Evolutionary conservation across 192 early-diverging fungal genomes (phyloP), one percentile per base, ranked within the genome.

Genomic region (Coemansia sp.): DNA sequence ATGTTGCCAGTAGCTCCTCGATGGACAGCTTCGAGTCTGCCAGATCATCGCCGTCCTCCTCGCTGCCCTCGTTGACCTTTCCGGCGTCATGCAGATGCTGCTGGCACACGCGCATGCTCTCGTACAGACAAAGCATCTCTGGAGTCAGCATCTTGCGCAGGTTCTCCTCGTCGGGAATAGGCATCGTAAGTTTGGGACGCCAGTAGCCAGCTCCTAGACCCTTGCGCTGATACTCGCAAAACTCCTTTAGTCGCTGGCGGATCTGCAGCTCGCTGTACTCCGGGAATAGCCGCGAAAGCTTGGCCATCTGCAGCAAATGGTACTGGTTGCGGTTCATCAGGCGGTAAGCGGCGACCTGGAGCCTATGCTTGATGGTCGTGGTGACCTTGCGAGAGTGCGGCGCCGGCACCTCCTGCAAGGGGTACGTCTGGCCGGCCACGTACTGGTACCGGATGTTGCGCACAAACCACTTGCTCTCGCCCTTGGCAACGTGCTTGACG

Each of bases 311-410:
- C 10, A 97, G 75, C 57, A 88, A 72, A 49, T 86, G 80, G 45
- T 86, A 71, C n/a, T 85, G 88, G 62, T 93, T 91, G 36, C 85
- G 86, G 58, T 86, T 88, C 83, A 97, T 95, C 51, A 95, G 65
- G 14, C 97, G 85, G 72, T 89, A 97, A 1, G 92, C 87, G 1
- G 88, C 87, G 20, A 95, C 93, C 60, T 97, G 93, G 16, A 99
- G 71, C 28, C 97, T 83, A 52, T 87, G 88, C 67, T 92, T 93
- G 61, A 92, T 77, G 13, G 89, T 89, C 6, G 91, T 88, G 18
- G 92, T 94, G 22, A 95, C 89, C 68, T 92, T 94, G 58, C 97
- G 85, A 23, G 94, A 93, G 64, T 95, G 93, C 35, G 97, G 97
- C 13, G 91, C 89, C 10, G 95, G 95, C 10, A 99, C 94, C 72